Base-by-base conservation (phyloP, 768 basidiomycete genomes). In the Boletales sp. region DNA sequence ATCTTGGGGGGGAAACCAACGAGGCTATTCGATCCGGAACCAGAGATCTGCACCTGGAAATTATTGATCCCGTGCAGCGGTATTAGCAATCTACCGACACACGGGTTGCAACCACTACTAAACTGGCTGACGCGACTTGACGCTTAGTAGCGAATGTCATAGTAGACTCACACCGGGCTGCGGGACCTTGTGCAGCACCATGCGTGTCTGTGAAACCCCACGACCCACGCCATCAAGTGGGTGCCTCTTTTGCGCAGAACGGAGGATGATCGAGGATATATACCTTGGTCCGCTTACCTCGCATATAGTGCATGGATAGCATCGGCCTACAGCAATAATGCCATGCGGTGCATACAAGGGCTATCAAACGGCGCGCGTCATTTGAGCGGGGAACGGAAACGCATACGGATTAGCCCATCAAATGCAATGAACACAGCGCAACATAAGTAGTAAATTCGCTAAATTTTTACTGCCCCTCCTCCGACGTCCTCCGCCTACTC, bases 401-500 rank as follows among this genome's bases (percentile, higher is more conserved):
- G n/a, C n/a, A 49, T 68, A 21, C 4, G 44, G 40, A 67, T 68
- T 66, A 55, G 33, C 33, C 54, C 33, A 49, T 43, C 52, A 48
- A 55, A 57, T 59, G 58, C 56, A 44, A 49, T 61, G 48, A 48
- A 60, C 51, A 66, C 39, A 54, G 51, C 48, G 30, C 21, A 21
- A 21, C 21, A 21, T 21, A 4, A 59, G 59, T 59, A 64, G 48
- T 46, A 31, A 50, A 51, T 48, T 55, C 48, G 44, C 44, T 32
- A 50, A 43, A 31, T 56, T 62, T 56, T 38, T 12, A 47, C 44
- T 0, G 25, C 41, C 28, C 10, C 12, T 4, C 44, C 25, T 40
- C 46, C 28, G 21, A 13, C 21, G 54, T 40, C 46, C 48, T 17
- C 51, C 41, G 35, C 37, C 72, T 79, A 96, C 76, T 96, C 94